Base-by-base conservation (phyloP, 106 monocot species). In the Chionographis japonica region DNA sequence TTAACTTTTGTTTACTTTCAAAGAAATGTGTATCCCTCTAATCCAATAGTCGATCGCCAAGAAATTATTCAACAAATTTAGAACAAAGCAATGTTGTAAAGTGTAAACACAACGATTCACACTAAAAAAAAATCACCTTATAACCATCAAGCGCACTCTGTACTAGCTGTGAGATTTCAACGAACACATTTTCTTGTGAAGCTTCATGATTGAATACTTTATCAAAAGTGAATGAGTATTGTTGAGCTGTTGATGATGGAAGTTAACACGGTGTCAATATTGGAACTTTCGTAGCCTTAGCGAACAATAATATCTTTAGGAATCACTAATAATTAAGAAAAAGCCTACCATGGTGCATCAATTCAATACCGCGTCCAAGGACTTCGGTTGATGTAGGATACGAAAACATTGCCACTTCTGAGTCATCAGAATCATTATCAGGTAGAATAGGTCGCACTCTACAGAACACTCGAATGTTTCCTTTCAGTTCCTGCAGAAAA, bases 101-200 rank as follows among this genome's bases (percentile, higher is more conserved):
- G 4, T 65, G 39, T 9, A 69, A 63, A 4, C 13, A 12, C 11
- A 9, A 4, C 46, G 6, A 55, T 3, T 51, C 2, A 59, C 52
- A 35, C 39, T n/a, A 49, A 15, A 20, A 46, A 46, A 36, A 57
- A 68, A 11, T 12, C 37, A 92, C 97, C 90, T 98, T 98, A 46
- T 98, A 98, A 9, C 92, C 97, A 80, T 98, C 97, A 3, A 98
- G 67, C 3, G 97, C 97, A 72, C 97, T 98, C 67, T 97, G 97
- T 40, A 97, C 95, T 42, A 97, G 76, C 53, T 97, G 89, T 40
- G 97, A 97, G 49, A 97, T 90, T 70, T 98, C 97, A 27, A 90
- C 80, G 75, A 98, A 98, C 14, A 92, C 87, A 73, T 83, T 87
- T 63, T 85, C 80, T 67, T 98, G 97, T 12, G 85, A 87, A 40